Conservation (phyloP, 495 filamentous ascomycete species). For the Letharia lupina region DNA sequence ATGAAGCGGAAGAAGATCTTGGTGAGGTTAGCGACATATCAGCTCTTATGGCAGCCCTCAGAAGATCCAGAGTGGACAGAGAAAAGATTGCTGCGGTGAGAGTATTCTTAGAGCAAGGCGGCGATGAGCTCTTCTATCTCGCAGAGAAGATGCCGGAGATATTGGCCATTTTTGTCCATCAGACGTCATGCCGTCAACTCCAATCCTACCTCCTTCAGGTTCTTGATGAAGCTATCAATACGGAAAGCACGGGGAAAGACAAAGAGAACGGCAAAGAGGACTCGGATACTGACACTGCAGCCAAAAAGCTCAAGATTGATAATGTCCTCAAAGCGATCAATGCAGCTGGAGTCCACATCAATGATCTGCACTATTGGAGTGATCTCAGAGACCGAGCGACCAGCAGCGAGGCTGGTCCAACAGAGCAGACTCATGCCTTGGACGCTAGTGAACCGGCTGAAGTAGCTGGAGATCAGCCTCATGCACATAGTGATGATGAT, state of each 20-base stretch:
- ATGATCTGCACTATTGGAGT: conserved; percentile 29
- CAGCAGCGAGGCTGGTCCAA: conserved; percentile 21
- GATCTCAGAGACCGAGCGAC: conserved; percentile 17
- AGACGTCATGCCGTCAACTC: conserved; percentile 72
- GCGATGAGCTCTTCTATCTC: conserved; percentile 72
- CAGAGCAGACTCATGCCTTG: conserved; percentile 13
- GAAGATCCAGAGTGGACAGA: conserved; percentile 66
- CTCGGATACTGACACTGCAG: conserved; percentile 21
- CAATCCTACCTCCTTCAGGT: conserved; percentile 55
- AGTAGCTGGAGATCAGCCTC: conserved; percentile 4
- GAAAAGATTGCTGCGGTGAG: conserved; percentile 78
- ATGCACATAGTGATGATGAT: conserved; percentile 19
- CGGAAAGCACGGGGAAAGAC: conserved; percentile 17
- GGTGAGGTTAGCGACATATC: conserved; percentile 60
- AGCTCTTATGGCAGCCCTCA: conserved; percentile 55
- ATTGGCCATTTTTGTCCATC: conserved; percentile 81
- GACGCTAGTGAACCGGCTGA: conserved; percentile 17
- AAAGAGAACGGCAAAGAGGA: conserved; percentile 26
- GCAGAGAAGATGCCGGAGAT: conserved; percentile 72
- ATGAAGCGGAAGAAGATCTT: conserved; percentile 32
- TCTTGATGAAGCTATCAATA: conserved; percentile 45
- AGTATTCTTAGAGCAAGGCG: conserved; percentile 69
- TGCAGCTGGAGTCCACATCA: conserved; percentile 27
- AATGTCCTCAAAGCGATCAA: conserved; percentile 37
- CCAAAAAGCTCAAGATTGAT: conserved; percentile 34